Evolutionary conservation across 1,139 yeast species (phyloP).

Genomic region (Yarrowia galli): DNA sequence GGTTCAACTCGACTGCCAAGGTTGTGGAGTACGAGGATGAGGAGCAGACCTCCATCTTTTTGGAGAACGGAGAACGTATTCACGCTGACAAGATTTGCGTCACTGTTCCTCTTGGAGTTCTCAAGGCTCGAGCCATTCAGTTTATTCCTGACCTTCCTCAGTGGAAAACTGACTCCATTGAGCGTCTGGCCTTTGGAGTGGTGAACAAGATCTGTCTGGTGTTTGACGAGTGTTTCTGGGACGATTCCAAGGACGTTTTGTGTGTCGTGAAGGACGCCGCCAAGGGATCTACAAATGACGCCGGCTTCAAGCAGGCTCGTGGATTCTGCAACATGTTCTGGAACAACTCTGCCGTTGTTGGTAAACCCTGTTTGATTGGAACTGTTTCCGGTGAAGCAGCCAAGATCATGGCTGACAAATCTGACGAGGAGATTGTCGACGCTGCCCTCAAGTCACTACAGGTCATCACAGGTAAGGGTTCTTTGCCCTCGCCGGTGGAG

Average conservation of each 20-base stretch:
- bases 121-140: conserved; percentile 52
- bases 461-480: conserved; percentile 46
- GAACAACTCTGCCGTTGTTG: conserved; percentile 52
- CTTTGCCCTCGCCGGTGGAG: conserved; percentile 49
- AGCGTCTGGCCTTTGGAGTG: conserved; percentile 54
- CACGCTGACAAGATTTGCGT: conserved; percentile 54
- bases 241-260: conserved; percentile 50
- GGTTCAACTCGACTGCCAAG: conserved; percentile 53
- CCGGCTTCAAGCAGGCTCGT: conserved; percentile 43
- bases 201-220: conserved; percentile 54
- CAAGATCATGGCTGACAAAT: conserved; percentile 46
- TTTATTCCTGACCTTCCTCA: conserved; percentile 56
- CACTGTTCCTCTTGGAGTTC: conserved; percentile 55
- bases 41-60: conserved; percentile 49
- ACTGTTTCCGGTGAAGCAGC: conserved; percentile 55
- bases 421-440: conserved; percentile 51
- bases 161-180: conserved; percentile 54
- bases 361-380: conserved; percentile 53
- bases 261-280: conserved; percentile 49
- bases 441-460: conserved; percentile 50
- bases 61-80: conserved; percentile 54
- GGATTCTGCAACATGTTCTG: conserved; percentile 55
- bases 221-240: conserved; percentile 55
- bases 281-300: conserved; percentile 43
- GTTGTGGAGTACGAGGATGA: conserved; percentile 51